Evolutionary conservation across 192 early-diverging fungal species (phyloP), one percentile per base, ranked within the genome.

Genomic region (Mortierella alpina): DNA sequence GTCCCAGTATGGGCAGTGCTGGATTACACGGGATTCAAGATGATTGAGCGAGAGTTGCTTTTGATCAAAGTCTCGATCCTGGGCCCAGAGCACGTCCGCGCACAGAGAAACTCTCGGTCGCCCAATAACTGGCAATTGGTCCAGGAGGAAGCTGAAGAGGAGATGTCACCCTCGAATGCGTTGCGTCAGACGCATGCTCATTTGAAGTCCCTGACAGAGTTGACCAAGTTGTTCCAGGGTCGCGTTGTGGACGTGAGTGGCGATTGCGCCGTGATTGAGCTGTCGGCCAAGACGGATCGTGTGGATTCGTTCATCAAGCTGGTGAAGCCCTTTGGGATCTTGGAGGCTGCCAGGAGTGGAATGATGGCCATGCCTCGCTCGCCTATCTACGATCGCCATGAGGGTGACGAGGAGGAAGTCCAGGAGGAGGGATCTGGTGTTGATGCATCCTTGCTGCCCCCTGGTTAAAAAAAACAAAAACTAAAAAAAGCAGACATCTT

Each of bases 321-420:
- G 15, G 87, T 96, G 65, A 94, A 95, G 68, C 98, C 98, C 12
- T 98, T 95, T 75, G 98, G 98, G 44, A 94, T 99, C 67, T 86
- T 99, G 63, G 98, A 99, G 82, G 95, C 93, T 6, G 92, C 95
- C 23, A 89, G 98, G 71, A 95, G 93, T 47, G 97, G 97, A 72
- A 87, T 93, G 72, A 99, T 99, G 97, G 96, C 96, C 40, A 97
- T 99, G 93, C 95, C 96, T 39, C 91, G 97, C 23, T 93, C 93
- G 44, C 93, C 94, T 50, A 90, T 96, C 49, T 92, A 91, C 66
- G 93, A 93, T 57, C 71, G 91, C 73, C 87, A 92, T 68, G 91
- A 92, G 63, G 82, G 90, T 71, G 92, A 95, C 64, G 88, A 89
- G 62, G 87, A 91, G 31, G 83, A 77, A 47, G 85, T 76, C 51